These are phyloP conservation scores for Protomyces macrosporus DNA, from an alignment of 1,139 yeast genomes.

Conservation along the genomic window DNA sequence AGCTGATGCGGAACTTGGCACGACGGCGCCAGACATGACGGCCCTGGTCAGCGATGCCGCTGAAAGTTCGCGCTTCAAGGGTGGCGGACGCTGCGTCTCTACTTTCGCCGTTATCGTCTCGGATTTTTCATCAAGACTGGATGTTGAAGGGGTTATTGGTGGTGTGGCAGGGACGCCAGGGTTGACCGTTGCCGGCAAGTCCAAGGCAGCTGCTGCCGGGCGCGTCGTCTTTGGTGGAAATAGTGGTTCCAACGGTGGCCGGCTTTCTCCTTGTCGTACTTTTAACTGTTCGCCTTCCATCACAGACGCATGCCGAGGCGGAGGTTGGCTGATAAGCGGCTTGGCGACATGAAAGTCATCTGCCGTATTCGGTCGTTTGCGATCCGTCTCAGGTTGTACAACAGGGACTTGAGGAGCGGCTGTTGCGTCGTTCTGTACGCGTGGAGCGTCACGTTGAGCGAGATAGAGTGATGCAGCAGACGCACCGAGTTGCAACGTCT, in stretches of 20 bases:
- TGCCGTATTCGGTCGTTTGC: not conserved
- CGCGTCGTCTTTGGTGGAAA: not conserved
- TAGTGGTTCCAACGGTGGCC: not conserved
- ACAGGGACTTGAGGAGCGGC: not conserved
- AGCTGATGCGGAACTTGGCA: not conserved
- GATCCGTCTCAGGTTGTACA: not conserved
- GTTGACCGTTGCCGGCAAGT: not conserved
- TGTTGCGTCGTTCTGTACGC: not conserved
- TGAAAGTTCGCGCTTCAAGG: conserved; percentile 7
- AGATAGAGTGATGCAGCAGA: not conserved
- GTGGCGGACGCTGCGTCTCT: not conserved
- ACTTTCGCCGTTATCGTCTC: too few species aligned
- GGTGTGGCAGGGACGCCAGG: not conserved
- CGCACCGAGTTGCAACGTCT: not conserved
- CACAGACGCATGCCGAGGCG: not conserved
- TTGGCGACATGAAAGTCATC: not conserved
- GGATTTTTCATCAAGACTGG: too few species aligned
- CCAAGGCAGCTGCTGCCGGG: not conserved
- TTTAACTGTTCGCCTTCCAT: not conserved
- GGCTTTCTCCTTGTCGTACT: not conserved
- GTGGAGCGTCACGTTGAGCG: not conserved
- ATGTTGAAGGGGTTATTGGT: not conserved
- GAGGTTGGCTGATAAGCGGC: not conserved
- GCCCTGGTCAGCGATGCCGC: conserved; percentile 24
- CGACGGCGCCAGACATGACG: conserved; percentile 21